These are phyloP conservation scores for Pythium guiyangense DNA, from an alignment of 352 stramenopile genomes.

Conservation along the genomic window DNA sequence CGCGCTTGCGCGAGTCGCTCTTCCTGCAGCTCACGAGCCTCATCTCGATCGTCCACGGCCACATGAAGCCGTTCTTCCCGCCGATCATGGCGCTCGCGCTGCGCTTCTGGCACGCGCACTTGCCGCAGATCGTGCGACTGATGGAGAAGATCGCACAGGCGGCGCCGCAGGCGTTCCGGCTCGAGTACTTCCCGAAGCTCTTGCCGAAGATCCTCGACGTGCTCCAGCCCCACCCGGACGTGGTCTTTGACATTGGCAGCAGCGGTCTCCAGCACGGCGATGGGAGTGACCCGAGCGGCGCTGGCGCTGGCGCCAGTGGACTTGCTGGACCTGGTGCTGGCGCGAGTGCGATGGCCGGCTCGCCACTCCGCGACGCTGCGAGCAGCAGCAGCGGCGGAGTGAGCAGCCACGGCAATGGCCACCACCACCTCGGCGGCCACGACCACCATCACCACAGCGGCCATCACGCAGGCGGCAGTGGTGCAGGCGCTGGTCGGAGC, in stretches of 20 bases:
- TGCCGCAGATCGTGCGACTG: conserved; percentile 94
- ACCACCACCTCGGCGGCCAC: conserved; percentile 24
- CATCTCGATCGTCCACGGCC: conserved; percentile 93
- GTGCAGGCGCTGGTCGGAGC: not conserved
- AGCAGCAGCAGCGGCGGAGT: conserved; percentile 1
- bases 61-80: conserved; percentile 96
- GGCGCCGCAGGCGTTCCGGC: conserved; percentile 71
- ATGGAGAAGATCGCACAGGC: conserved; percentile 89
- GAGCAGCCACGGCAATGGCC: conserved; percentile 5
- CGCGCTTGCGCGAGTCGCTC: conserved; percentile 93
- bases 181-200: conserved; percentile 84
- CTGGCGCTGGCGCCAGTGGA: conserved; percentile 4
- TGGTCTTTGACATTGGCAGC: conserved; percentile 37
- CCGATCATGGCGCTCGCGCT: conserved; percentile 96
- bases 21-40: conserved; percentile 95
- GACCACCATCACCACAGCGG: not conserved
- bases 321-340: conserved; percentile 7
- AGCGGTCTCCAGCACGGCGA: conserved; percentile 25
- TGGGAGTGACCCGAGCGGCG: conserved; percentile 16
- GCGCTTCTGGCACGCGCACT: conserved; percentile 95
- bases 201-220: conserved; percentile 87
- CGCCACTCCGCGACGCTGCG: conserved; percentile 2
- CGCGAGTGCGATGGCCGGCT: not conserved
- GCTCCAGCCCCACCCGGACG: conserved; percentile 73
- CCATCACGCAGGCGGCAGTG: not conserved